Base-by-base conservation (phyloP, 164 flowering plant species). In the Euptelea pleiosperma region DNA sequence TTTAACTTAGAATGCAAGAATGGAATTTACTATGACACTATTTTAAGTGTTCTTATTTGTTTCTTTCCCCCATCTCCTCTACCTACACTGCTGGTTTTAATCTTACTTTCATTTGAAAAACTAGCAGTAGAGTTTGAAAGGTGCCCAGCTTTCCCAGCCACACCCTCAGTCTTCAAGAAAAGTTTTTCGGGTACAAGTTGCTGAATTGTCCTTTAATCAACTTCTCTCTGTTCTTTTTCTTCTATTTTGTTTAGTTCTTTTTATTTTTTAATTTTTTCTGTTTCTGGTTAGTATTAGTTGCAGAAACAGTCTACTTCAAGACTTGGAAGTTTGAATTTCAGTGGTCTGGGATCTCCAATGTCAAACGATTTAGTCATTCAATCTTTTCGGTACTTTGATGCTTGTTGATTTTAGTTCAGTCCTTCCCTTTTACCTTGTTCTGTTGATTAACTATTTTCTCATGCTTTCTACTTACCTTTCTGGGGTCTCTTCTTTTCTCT, bases 331-430 rank as follows among this genome's bases (percentile, higher is more conserved):
- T 26, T 45, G 57, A 68, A 55, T 56, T 55, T 43, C 52, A 29
- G 67, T 33, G 68, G 63, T 21, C 18, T 53, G 24, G 52, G 34
- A 18, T 28, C 68, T 52, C 62, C 63, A 34, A 73, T 73, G 74
- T 29, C 79, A 16, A 56, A 46, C 41, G 56, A 29, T 34, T 62
- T 56, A 15, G 42, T 57, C 42, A 39, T 57, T 54, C 70, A 64
- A 57, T 28, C 75, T 37, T 65, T 75, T 57, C 35, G 75, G 87
- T 82, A 64, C n/a, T n/a, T n/a, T 35, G 37, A 28, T 22, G 18
- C 25, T 26, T n/a, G n/a, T n/a, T 30, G n/a, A n/a, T 26, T n/a
- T 50, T 21, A n/a, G 19, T 58, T 49, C 18, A 33, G 14, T 45
- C 11, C 18, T 1, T 2, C 33, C 29, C 39, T 6, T n/a, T 36